Base-by-base conservation (phyloP, 495 filamentous ascomycete species). In the Rusavskia elegans region DNA sequence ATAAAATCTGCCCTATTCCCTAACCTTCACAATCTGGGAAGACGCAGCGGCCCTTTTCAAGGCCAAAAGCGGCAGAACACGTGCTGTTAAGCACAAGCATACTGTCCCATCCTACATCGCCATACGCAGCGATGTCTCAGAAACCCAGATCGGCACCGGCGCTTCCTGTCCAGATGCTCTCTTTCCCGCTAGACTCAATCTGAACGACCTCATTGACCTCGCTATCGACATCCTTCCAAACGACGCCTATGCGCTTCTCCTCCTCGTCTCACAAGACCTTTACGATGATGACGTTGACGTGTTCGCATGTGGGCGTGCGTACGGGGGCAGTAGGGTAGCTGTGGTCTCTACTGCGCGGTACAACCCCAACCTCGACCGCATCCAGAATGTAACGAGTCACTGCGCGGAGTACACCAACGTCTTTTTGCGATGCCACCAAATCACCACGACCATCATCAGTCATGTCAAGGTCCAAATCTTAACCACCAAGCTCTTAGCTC, bases 211-310 rank as follows among this genome's bases (percentile, higher is more conserved):
- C 10, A 70, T 85, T 0, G 81, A 85, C 55, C 73, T 66, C 0
- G 74, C 73, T 5, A 74, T 80, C 13, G 64, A 62, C 21, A 66
- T 75, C 16, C 58, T 85, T 0, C 80, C 80, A 0, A 51, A 61
- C 3, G 78, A 84, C 64, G 81, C 80, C 4, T 81, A 82, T 52
- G 68, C 79, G 0, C 54, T 84, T 3, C 52, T 80, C 6, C 53
- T 85, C 48, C 56, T 85, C 5, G 63, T 78, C 0, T 58, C 79
- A 17, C 76, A 82, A 19, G 83, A 87, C 58, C 59, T 85, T 38
- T 85, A 77, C 60, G 80, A 85, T 58, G 74, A 77, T 56, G 77
- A 81, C 3, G 74, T 83, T 4, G 82, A 84, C 53, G 74, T 76
- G 29, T 85, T 83, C 54, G 78, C 73, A 53, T 84, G 81, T 57